Percentiles rank a stretch among this genome's conserved stretches.
phyloP scores from a whole-genome alignment of 116 monocot species.

The Cymodocea nodosa region DNA sequence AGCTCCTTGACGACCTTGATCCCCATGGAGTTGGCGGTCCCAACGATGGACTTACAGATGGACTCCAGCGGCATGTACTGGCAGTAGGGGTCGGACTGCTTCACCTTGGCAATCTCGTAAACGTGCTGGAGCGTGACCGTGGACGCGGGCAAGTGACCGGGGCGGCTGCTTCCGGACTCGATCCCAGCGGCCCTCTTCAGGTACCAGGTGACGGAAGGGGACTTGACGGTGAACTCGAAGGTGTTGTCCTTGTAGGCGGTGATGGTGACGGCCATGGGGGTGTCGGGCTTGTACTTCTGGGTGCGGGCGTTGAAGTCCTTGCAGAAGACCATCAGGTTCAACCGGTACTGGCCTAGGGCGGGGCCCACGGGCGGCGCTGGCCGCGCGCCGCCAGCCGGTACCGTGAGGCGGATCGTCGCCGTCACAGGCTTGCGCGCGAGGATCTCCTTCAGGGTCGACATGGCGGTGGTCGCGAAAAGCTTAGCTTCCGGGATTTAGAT shows the following conservation, averaged over 20 bases:
- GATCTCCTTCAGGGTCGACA: slow-evolving; percentile 27
- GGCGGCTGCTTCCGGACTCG: slow-evolving; percentile 71
- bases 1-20: slow-evolving; percentile 87
- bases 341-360: slow-evolving; percentile 78
- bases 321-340: slow-evolving; percentile 99
- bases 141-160: slow-evolving; percentile 60
- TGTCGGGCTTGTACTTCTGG: slow-evolving; percentile 93
- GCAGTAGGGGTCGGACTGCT: slow-evolving; percentile 58
- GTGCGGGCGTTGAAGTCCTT: slow-evolving; percentile 98
- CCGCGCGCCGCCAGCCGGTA: slow-evolving; percentile 79
- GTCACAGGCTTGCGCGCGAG: slow-evolving; percentile 21
- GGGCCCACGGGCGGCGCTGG: slow-evolving; percentile 94
- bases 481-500: too few relatives aligned
- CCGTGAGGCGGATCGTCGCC: slow-evolving; percentile 86
- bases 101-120: slow-evolving; percentile 96
- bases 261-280: slow-evolving; percentile 83
- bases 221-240: slow-evolving; percentile 89
- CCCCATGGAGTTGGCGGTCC: slow-evolving; percentile 87
- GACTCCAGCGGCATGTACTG: slow-evolving; percentile 74
- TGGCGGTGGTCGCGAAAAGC: background rate
- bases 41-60: slow-evolving; percentile 83
- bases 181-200: slow-evolving; percentile 89
- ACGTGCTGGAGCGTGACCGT: slow-evolving; percentile 63
- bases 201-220: slow-evolving; percentile 80
- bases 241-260: slow-evolving; percentile 93